Base-by-base conservation (phyloP, 2,329 filamentous ascomycete genomes). In the Sclerotinia borealis region DNA sequence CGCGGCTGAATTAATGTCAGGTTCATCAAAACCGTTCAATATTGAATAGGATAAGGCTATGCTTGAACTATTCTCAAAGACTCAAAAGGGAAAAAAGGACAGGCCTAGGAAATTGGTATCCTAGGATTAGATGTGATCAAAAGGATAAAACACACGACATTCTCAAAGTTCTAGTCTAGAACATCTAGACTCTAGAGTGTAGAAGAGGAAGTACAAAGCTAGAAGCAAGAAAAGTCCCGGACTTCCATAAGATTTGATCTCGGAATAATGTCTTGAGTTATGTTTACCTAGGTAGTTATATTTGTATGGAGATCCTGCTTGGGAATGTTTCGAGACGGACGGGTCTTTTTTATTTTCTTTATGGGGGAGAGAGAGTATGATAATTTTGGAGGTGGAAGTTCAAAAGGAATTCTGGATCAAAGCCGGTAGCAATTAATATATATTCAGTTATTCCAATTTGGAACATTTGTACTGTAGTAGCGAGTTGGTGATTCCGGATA, bases 91-190 rank as follows among this genome's bases (percentile, higher is more conserved):
- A 25, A 49, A 39, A 36, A 50, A 11, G 39, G 45, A 37, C 25
- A 48, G 39, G 59, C 31, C 15, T n/a, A 36, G 39, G 59, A 55
- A 55, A 61, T 61, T 55, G 59, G 47, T n/a, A 43, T 61, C 15
- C 59, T 41, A 4, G 41, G 49, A 56, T 61, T 43, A 54, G 37
- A 34, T 39, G 6, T n/a, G 22, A 39, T 39, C 11, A 37, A 54
- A 27, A 54, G 29, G 10, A 39, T 19, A 13, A 51, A n/a, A 15
- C 39, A 29, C 13, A 27, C 11, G 27, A 45, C 48, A 19, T 22
- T 54, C n/a, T 13, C 29, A n/a, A 47, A 29, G 29, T 54, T 61
- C 49, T 61, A 56, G 52, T 34, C 54, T 56, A 56, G 39, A 43
- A 45, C 39, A 39, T 27, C 5, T 39, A 17, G 17, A 54, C n/a